These are phyloP conservation scores for Beta macrorhiza DNA, from an alignment of 179 eudicot genomes.

Conservation along the genomic window DNA sequence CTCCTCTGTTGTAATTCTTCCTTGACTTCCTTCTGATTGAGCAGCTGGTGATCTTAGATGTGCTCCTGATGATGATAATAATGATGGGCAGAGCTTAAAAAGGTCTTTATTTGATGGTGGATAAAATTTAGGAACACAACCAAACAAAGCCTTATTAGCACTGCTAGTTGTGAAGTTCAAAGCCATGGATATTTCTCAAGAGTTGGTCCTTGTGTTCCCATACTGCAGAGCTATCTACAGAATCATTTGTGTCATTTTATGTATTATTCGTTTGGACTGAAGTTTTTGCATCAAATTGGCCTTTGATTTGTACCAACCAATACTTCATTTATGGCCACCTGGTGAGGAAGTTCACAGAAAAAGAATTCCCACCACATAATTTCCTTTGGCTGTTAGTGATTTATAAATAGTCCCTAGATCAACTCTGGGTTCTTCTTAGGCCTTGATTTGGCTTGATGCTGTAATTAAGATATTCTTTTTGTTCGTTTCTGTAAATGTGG, in stretches of 20 bases:
- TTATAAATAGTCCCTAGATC: slow-evolving; percentile 10
- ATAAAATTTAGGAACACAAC: background rate
- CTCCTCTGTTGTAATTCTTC: slow-evolving; percentile 21
- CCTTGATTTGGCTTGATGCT: background rate
- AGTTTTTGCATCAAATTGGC: slow-evolving; percentile 2
- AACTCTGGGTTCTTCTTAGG: background rate
- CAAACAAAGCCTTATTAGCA: slow-evolving; percentile 27
- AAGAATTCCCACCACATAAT: slow-evolving; percentile 28
- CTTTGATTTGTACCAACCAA: slow-evolving; percentile 3
- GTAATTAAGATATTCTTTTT: no score
- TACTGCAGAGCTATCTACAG: slow-evolving; percentile 18
- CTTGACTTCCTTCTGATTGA: slow-evolving; percentile 31
- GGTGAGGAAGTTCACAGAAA: background rate
- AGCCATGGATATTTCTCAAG: slow-evolving; percentile 32
- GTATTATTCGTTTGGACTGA: background rate
- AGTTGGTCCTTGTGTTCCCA: slow-evolving; percentile 18
- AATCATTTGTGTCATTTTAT: slow-evolving; percentile 9
- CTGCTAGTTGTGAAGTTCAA: slow-evolving; percentile 29
- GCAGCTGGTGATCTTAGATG: slow-evolving; percentile 25
- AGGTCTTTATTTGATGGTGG: slow-evolving; percentile 14
- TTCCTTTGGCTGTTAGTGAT: slow-evolving; percentile 34
- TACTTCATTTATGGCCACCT: background rate
- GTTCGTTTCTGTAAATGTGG: no score
- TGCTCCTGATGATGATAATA: slow-evolving; percentile 2
- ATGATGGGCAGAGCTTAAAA: background rate